Evolutionary conservation across 2,329 filamentous ascomycete genomes (phyloP), one percentile per base, ranked within the genome.

Genomic region (Mycosphaerella sp.): DNA sequence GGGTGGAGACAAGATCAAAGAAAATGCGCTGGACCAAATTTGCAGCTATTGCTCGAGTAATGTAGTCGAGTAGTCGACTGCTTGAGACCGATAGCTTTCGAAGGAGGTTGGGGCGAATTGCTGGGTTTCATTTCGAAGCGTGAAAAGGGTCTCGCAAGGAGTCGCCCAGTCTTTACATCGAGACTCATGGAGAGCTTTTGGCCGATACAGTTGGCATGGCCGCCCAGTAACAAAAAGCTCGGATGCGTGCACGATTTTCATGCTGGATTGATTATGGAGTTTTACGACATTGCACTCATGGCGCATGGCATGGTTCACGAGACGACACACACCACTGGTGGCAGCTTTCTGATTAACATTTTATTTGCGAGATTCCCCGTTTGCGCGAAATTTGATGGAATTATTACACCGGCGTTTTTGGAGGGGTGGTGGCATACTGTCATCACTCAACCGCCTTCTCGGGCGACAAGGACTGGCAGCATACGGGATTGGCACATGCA

Each of bases 321-420:
- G 46, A 50, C 49, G 41, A 53, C 42, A 50, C 42, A 46, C 18
- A 30, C 49, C 21, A 30, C 27, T 12, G 41, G 35, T 25, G 54
- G 56, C 44, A 46, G 54, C 44, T 50, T 41, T 45, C 41, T 57
- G 41, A 53, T 52, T 49, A 27, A 41, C 51, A 49, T 45, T 53
- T 50, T 34, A 16, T 39, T 48, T 57, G 49, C 56, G 47, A 55
- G 49, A 57, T 59, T 55, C 56, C 56, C 54, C 54, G 40, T 59
- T 55, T 53, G 54, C 54, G 54, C 54, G 54, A 53, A 50, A 47
- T 40, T 32, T 32, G 39, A 18, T 41, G 54, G 51, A 40, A 53
- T 21, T 41, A 50, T 52, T 41, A 45, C 21, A 40, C 41, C 34
- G 55, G 55, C 55, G 55, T 57, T 55, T 55, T 2, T 34, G 30